Conservation (phyloP, 1,284 basidiomycete genomes). For the Cutaneotrichosporon daszewskae region DNA sequence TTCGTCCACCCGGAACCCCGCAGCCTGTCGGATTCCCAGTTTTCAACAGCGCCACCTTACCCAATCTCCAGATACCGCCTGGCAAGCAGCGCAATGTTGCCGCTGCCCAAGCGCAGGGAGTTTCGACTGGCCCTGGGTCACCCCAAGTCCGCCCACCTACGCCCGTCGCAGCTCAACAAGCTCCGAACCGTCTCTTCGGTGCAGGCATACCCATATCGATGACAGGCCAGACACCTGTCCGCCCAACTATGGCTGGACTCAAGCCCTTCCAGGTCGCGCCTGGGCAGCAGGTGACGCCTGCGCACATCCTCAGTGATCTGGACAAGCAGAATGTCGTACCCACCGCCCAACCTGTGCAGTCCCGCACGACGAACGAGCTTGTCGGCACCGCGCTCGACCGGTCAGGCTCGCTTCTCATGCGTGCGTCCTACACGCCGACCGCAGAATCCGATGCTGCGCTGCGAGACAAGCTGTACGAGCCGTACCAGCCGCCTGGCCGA, state of each 20-base stretch:
- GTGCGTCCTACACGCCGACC: constrained; percentile 27
- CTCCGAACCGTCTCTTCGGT: constrained; percentile 27
- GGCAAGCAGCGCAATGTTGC: constrained; percentile 28
- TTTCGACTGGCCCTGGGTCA: constrained; percentile 10
- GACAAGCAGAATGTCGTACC: constrained; percentile 14
- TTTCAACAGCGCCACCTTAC: constrained; percentile 12
- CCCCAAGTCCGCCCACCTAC: constrained; percentile 20
- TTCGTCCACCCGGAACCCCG: neutral
- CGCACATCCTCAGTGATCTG: constrained; percentile 14
- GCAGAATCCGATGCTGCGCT: constrained; percentile 27
- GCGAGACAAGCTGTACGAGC: constrained; percentile 19
- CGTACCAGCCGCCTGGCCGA: constrained; percentile 16
- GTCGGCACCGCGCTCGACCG: constrained; percentile 16
- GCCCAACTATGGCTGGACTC: constrained; percentile 5
- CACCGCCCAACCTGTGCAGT: constrained; percentile 10
- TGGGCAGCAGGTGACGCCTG: constrained; percentile 13
- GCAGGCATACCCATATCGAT: constrained; percentile 30
- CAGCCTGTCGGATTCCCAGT: constrained; percentile 13
- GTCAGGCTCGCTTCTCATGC: constrained; percentile 19
- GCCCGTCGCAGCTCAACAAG: constrained; percentile 4
- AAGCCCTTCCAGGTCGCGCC: constrained; percentile 9
- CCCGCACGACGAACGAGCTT: constrained; percentile 16
- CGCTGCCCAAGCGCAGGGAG: constrained; percentile 2
- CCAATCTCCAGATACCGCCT: constrained; percentile 35
- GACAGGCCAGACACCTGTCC: constrained; percentile 2